These are phyloP conservation scores for Salvia hispanica DNA, from an alignment of 257 asterid genomes.

Conservation along the genomic window DNA sequence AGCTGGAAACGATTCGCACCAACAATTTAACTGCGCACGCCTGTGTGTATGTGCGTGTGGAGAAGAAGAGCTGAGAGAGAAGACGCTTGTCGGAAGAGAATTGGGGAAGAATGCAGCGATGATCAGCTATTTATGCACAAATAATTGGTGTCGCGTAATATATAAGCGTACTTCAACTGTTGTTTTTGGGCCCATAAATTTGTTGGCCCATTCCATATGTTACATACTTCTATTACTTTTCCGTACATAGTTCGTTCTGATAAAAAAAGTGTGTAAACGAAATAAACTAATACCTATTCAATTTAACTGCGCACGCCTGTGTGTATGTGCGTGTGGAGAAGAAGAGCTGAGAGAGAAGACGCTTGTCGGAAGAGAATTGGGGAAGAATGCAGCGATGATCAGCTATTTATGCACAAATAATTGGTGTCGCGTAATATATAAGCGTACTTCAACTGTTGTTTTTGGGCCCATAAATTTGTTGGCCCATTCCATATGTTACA, in stretches of 20 bases:
- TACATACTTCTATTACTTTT: too few relatives aligned
- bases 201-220: too few relatives aligned
- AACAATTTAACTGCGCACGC: too few relatives aligned
- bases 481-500: too few relatives aligned
- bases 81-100: slow-evolving; percentile 19
- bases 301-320: too few relatives aligned
- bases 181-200: too few relatives aligned
- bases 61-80: not conserved
- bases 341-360: not conserved
- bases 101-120: slow-evolving; percentile 4
- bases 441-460: too few relatives aligned
- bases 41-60: not conserved
- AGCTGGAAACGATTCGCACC: slow-evolving; percentile 10
- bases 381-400: slow-evolving; percentile 16
- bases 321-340: not conserved
- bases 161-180: too few relatives aligned
- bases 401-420: slow-evolving; percentile 15
- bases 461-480: too few relatives aligned
- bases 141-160: not conserved
- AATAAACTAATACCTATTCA: too few relatives aligned
- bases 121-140: slow-evolving; percentile 21
- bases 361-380: slow-evolving; percentile 22
- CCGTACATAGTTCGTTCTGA: too few relatives aligned
- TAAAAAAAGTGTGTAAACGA: too few relatives aligned
- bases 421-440: not conserved